These are phyloP conservation scores for Diaporthe humulicola DNA, from an alignment of 2,329 filamentous ascomycete genomes.

Conservation along the genomic window DNA sequence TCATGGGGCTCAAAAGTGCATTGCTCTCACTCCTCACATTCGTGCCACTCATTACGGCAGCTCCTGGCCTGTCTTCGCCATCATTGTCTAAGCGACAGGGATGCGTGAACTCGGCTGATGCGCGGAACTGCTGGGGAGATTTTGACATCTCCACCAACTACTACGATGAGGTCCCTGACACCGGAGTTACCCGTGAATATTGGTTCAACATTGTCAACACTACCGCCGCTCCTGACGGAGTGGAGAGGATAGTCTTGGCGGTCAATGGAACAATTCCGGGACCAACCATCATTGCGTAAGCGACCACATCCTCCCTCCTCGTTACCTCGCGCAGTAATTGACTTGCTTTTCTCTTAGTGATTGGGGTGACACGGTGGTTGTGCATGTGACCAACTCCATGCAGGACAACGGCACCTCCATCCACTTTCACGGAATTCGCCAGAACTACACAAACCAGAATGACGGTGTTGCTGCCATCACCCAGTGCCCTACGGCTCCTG, in stretches of 20 bases:
- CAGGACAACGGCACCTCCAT: slow-evolving; percentile 53
- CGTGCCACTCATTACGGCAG: slow-evolving; percentile 24
- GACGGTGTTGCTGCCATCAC: slow-evolving; percentile 57
- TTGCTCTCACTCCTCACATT: slow-evolving; percentile 25
- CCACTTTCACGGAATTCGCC: slow-evolving; percentile 57
- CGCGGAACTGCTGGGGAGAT: slow-evolving; percentile 54
- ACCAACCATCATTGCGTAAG: slow-evolving; percentile 45
- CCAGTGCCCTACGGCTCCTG: slow-evolving; percentile 65
- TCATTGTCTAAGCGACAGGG: slow-evolving; percentile 14
- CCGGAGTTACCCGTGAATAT: slow-evolving; percentile 57
- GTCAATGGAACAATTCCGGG: slow-evolving; percentile 49
- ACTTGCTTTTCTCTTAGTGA: slow-evolving; percentile 48
- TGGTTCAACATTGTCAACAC: slow-evolving; percentile 46
- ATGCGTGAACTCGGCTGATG: slow-evolving; percentile 45
- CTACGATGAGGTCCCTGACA: slow-evolving; percentile 50
- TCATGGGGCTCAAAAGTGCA: slow-evolving; percentile 29
- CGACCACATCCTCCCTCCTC: slow-evolving; percentile 48
- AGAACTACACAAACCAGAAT: slow-evolving; percentile 49
- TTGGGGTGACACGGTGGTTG: slow-evolving; percentile 53
- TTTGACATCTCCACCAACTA: slow-evolving; percentile 57
- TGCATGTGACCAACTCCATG: slow-evolving; percentile 53
- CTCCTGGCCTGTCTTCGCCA: slow-evolving; percentile 17
- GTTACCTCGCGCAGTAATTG: slow-evolving; percentile 47
- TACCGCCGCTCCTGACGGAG: slow-evolving; percentile 55
- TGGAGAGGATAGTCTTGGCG: slow-evolving; percentile 50